Conservation (phyloP, 345 rosid genomes). For the Gossypium ekmanianum region DNA sequence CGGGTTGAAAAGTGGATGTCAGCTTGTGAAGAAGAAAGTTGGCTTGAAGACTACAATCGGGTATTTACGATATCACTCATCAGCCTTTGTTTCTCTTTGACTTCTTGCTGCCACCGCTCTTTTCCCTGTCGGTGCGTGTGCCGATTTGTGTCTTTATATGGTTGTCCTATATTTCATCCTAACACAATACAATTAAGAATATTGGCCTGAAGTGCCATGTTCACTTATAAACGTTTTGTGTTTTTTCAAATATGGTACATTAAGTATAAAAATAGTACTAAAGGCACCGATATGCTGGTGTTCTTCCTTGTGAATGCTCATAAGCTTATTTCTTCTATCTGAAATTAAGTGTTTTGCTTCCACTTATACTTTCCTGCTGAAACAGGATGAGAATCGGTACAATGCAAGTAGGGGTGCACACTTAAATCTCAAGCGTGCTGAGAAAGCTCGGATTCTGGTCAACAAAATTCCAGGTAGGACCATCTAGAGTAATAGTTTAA, state of each 20-base stretch:
- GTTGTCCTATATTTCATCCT: not conserved
- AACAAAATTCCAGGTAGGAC: slow-evolving; percentile 91
- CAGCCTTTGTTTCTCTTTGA: not conserved
- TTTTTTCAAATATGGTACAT: not conserved
- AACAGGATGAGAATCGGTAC: slow-evolving; percentile 97
- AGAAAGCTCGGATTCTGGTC: slow-evolving; percentile 83
- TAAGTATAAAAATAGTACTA: not conserved
- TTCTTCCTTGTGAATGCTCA: not conserved
- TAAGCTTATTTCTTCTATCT: not conserved
- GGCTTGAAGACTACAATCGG: slow-evolving; percentile 98
- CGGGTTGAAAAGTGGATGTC: slow-evolving; percentile 99
- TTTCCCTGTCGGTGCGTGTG: not conserved
- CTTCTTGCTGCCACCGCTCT: not conserved
- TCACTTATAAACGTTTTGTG: not conserved
- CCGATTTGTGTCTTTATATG: not conserved
- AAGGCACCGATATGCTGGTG: not conserved
- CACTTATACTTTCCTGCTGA: slow-evolving; percentile 16
- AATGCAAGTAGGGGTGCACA: slow-evolving; percentile 98
- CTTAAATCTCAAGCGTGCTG: slow-evolving; percentile 98
- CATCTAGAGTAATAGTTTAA: not conserved
- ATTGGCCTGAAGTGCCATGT: not conserved
- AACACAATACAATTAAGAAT: not conserved
- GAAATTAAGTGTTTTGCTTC: not conserved
- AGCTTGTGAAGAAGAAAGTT: slow-evolving; percentile 99
- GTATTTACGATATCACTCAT: slow-evolving; percentile 30